These are phyloP conservation scores for Psidium friedrichsthalianum DNA, from an alignment of 345 rosid species.

Conservation along the genomic window DNA sequence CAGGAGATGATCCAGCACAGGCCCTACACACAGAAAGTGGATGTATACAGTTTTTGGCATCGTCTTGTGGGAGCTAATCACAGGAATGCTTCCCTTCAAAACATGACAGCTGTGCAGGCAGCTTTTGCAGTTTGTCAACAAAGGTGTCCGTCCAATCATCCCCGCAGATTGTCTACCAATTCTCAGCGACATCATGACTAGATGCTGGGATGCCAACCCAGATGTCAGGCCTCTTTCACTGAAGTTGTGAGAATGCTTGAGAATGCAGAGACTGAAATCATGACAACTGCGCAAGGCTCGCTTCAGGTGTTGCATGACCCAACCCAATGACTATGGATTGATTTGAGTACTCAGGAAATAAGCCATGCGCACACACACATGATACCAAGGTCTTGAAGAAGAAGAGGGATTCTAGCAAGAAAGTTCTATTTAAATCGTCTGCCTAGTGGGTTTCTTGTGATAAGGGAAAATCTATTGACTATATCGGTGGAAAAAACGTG, in stretches of 20 bases:
- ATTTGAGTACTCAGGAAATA: not conserved
- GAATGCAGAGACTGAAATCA: constrained; percentile 19
- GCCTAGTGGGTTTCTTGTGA: not conserved
- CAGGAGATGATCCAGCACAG: constrained; percentile 41
- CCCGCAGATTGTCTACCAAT: constrained; percentile 22
- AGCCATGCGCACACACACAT: not conserved
- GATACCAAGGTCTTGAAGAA: not conserved
- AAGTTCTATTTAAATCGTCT: not conserved
- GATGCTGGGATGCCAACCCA: constrained; percentile 33
- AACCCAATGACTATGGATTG: constrained; percentile 30
- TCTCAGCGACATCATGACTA: constrained; percentile 25
- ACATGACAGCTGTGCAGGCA: constrained; percentile 39
- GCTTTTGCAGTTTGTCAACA: constrained; percentile 40
- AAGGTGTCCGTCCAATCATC: constrained; percentile 23
- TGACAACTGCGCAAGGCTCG: constrained; percentile 36
- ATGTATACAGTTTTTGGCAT: constrained; percentile 42
- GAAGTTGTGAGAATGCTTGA: constrained; percentile 30
- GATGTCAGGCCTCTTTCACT: constrained; percentile 24
- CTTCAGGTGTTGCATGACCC: constrained; percentile 32
- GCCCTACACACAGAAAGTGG: constrained; percentile 36
- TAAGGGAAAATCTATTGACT: not conserved
- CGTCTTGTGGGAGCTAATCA: constrained; percentile 38
- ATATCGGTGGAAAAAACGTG: not conserved
- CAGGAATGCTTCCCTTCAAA: constrained; percentile 29
- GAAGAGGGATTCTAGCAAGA: not conserved